phyloP scores from a whole-genome alignment of 2,329 filamentous ascomycete genomes.

The Volutella citrinella region DNA sequence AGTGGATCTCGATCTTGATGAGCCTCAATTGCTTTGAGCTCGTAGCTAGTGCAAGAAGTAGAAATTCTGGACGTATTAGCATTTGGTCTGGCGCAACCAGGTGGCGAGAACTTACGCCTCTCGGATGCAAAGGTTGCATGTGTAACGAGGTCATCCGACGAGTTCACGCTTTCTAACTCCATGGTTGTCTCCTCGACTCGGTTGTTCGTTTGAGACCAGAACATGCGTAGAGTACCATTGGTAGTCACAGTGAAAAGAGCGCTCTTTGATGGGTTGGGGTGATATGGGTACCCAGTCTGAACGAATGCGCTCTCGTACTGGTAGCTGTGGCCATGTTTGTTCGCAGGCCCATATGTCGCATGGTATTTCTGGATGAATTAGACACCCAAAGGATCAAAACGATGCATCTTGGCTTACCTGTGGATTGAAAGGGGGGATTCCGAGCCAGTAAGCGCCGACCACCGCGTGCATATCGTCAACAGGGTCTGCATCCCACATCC shows the following conservation, averaged over 20 bases:
- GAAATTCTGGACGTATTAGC: slow-evolving; percentile 39
- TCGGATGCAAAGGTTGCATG: slow-evolving; percentile 76
- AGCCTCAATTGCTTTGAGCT: slow-evolving; percentile 70
- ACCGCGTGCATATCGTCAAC: slow-evolving; percentile 73
- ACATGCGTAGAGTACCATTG: slow-evolving; percentile 69
- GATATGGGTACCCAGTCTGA: slow-evolving; percentile 67
- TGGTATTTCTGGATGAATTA: slow-evolving; percentile 34
- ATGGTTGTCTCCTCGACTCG: slow-evolving; percentile 69
- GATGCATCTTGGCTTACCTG: slow-evolving; percentile 35
- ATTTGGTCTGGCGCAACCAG: too few relatives aligned
- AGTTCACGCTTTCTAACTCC: slow-evolving; percentile 72
- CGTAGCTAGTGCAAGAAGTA: slow-evolving; percentile 67
- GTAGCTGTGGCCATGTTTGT: slow-evolving; percentile 63
- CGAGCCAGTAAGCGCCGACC: slow-evolving; percentile 84
- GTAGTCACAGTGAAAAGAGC: slow-evolving; percentile 75
- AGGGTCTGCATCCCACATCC: slow-evolving; percentile 63
- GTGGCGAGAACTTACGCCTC: slow-evolving; percentile 64
- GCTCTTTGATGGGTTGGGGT: slow-evolving; percentile 68
- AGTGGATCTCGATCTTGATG: slow-evolving; percentile 70
- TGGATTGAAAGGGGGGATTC: slow-evolving; percentile 42
- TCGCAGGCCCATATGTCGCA: slow-evolving; percentile 57
- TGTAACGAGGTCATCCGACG: slow-evolving; percentile 72
- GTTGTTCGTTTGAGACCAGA: slow-evolving; percentile 72
- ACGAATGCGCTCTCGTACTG: slow-evolving; percentile 65
- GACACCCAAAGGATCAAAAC: too few relatives aligned